A percentile compares a stretch with the other conserved stretches of the same genome.
Conservation (phyloP, 106 monocot genomes). For the Alisma plantagoaquatica region DNA sequence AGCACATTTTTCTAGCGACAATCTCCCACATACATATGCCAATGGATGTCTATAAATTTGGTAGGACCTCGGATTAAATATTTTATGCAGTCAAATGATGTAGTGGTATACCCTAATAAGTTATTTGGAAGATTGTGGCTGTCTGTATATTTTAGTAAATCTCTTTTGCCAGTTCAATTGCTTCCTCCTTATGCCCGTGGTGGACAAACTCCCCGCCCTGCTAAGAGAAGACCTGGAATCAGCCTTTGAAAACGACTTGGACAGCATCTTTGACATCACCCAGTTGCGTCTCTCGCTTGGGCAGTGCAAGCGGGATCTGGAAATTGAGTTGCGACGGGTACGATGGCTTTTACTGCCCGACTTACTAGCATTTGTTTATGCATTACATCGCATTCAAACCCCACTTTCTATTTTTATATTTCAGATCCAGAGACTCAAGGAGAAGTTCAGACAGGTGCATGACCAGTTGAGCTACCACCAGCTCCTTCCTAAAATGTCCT, state of each 20-base stretch:
- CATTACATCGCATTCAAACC: too few species aligned
- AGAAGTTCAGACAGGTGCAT: conserved; percentile 42
- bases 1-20: too few species aligned
- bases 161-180: conserved; percentile 69
- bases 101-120: too few species aligned
- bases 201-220: conserved; percentile 76
- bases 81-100: too few species aligned
- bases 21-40: too few species aligned
- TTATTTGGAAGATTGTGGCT: background rate
- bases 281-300: conserved; percentile 53
- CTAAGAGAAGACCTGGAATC: conserved; percentile 76
- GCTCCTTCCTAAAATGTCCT: too few species aligned
- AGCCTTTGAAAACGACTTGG: conserved; percentile 77
- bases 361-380: background rate
- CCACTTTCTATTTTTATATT: background rate
- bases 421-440: conserved; percentile 49
- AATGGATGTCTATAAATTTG: too few species aligned
- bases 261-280: conserved; percentile 63
- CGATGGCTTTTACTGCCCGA: background rate
- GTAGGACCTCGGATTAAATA: too few species aligned
- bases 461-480: conserved; percentile 26
- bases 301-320: conserved; percentile 58
- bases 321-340: conserved; percentile 78
- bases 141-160: background rate
- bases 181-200: conserved; percentile 88